These are phyloP conservation scores for Colletotrichum neosansevieriae DNA, from an alignment of 2,329 filamentous ascomycete genomes.

Conservation along the genomic window DNA sequence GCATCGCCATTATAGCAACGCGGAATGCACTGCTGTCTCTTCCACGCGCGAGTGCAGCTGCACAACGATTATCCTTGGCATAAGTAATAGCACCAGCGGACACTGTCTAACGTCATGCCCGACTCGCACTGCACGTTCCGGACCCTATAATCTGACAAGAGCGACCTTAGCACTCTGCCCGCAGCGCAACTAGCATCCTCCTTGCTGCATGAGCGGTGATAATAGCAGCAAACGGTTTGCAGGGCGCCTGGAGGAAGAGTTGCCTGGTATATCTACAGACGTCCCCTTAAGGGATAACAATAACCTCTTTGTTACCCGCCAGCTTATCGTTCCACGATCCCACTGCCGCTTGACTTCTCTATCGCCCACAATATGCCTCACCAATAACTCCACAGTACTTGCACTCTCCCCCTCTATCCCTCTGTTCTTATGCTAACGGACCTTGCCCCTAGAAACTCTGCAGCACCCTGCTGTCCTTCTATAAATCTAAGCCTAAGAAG, in stretches of 20 bases:
- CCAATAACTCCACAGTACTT: slow-evolving; percentile 1
- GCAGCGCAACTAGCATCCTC: background rate
- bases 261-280: background rate
- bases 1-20: no score
- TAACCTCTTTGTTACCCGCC: background rate
- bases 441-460: background rate
- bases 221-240: background rate
- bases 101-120: no score
- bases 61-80: no score
- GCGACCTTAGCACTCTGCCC: no score
- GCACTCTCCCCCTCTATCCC: background rate
- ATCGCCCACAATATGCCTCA: background rate
- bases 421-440: background rate
- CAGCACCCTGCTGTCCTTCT: background rate
- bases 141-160: no score
- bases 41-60: no score
- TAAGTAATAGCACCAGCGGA: no score
- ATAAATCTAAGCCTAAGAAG: slow-evolving; percentile 4
- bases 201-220: background rate
- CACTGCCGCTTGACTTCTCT: background rate
- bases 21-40: no score
- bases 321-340: background rate
- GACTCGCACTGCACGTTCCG: no score
- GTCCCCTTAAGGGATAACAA: background rate
- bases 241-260: background rate